These are phyloP conservation scores for Dacryopinax spathularia DNA, from an alignment of 768 basidiomycete genomes.

Conservation along the genomic window DNA sequence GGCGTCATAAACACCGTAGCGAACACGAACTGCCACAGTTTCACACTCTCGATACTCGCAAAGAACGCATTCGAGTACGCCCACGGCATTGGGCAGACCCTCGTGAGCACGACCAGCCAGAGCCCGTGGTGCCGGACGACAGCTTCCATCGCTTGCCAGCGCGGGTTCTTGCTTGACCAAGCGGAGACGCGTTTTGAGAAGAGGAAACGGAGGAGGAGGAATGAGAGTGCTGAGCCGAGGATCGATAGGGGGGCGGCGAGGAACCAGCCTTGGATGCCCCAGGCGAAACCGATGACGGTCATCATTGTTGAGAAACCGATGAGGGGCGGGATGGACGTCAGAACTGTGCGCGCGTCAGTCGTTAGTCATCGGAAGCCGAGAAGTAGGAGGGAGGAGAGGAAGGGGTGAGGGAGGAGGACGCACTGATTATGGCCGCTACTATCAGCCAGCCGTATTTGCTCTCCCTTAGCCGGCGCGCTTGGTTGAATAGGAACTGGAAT, in stretches of 20 bases:
- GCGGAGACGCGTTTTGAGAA: constrained; percentile 41
- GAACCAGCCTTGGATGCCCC: constrained; percentile 62
- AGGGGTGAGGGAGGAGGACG: constrained; percentile 13
- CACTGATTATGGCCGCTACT: constrained; percentile 40
- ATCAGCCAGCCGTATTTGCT: constrained; percentile 49
- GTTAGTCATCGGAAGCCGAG: no score
- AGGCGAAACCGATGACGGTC: constrained; percentile 68
- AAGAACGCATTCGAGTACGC: constrained; percentile 64
- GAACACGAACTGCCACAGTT: constrained; percentile 57
- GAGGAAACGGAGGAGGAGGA: constrained; percentile 43
- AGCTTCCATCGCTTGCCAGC: constrained; percentile 64
- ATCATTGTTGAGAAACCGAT: constrained; percentile 53
- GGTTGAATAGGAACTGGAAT: constrained; percentile 56
- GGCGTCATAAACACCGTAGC: constrained; percentile 62
- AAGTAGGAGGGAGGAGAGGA: neutral
- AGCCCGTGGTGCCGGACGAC: constrained; percentile 67
- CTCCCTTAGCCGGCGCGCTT: constrained; percentile 45
- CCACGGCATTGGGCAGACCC: constrained; percentile 74
- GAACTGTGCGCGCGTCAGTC: constrained; percentile 21
- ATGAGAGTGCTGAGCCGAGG: constrained; percentile 47
- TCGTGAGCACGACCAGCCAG: constrained; percentile 67
- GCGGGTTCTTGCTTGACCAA: constrained; percentile 50
- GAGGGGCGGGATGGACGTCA: constrained; percentile 39
- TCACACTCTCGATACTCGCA: constrained; percentile 56
- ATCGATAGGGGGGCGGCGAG: constrained; percentile 49